Evolutionary conservation across 129 eudicot genomes (phyloP), one percentile per base, ranked within the genome.

Genomic region (Arctium lappa): DNA sequence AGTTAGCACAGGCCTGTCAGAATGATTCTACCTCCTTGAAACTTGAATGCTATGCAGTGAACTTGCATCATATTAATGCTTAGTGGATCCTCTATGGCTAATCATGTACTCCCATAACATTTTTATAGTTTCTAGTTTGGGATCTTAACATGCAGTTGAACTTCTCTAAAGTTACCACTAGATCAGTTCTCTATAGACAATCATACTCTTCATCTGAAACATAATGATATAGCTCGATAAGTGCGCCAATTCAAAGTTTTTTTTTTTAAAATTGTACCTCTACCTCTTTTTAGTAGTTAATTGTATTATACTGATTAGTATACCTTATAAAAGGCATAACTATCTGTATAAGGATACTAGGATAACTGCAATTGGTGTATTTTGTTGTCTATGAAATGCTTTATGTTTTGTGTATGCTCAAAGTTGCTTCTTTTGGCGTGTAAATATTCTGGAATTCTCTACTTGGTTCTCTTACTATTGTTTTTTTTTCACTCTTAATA

Each of bases 361-460:
- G 30, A 63, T 63, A 63, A 18, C 70, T 3, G 3, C 70, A 66
- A 27, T 29, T 2, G 34, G 71, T 66, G 71, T 56, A 56, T n/a
- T 42, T 46, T 46, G 56, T n/a, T 73, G 31, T 38, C 65, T 38
- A 56, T 81, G 79, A 63, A 39, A 39, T 73, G 39, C 74, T 73
- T 73, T 27, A 73, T 81, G 62, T 72, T 60, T 60, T 81, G 5
- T 65, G n/a, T 82, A 39, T 18, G 68, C 69, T 77, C 30, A 63
- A 82, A 82, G 5, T 39, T 81, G 46, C 36, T 74, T 82, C 80
- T 74, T 82, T 82, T 82, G 85, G 10, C 32, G 80, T n/a, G 69
- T 37, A 82, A 50, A 65, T 63, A 65, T 39, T 39, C 44, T 50
- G 39, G 48, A 74, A 48, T 63, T 60, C 66, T 56, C 22, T 56